Evolutionary conservation across 306 rosid genomes (phyloP).

Genomic region (Pyrus pyrifolia): DNA sequence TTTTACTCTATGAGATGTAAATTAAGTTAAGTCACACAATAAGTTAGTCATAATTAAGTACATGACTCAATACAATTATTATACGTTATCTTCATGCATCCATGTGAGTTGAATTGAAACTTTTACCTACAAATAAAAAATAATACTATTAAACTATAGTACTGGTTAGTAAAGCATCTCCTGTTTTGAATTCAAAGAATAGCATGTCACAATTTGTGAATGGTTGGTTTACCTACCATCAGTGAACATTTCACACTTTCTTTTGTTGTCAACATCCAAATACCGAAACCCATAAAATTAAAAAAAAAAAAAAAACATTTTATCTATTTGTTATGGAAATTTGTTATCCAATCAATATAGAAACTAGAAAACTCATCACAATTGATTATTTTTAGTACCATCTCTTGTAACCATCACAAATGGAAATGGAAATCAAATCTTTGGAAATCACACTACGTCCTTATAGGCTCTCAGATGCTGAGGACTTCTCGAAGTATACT

Average conservation of each 20-base stretch:
- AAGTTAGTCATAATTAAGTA: too few species aligned
- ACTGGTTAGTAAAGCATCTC: background rate
- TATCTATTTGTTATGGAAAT: background rate
- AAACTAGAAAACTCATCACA: background rate
- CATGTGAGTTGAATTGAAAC: accelerated
- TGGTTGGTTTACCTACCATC: background rate
- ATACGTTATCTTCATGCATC: background rate
- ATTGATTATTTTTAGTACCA: background rate
- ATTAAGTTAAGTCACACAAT: background rate
- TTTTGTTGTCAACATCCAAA: background rate
- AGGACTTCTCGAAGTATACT: constrained; percentile 16
- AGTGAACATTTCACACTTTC: background rate
- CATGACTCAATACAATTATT: background rate
- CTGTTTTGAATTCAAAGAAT: background rate
- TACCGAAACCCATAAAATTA: background rate
- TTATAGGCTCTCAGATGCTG: constrained; percentile 11
- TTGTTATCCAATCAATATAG: background rate
- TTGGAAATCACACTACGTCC: constrained; percentile 20
- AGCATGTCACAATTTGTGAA: background rate
- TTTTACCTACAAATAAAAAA: too few species aligned
- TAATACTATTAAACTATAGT: too few species aligned
- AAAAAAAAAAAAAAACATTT: background rate
- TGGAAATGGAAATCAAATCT: background rate
- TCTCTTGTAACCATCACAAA: background rate
- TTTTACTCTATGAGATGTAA: background rate